Conservation (phyloP, 2,329 filamentous ascomycete species). For the Tolypocladium ophioglossoides region DNA sequence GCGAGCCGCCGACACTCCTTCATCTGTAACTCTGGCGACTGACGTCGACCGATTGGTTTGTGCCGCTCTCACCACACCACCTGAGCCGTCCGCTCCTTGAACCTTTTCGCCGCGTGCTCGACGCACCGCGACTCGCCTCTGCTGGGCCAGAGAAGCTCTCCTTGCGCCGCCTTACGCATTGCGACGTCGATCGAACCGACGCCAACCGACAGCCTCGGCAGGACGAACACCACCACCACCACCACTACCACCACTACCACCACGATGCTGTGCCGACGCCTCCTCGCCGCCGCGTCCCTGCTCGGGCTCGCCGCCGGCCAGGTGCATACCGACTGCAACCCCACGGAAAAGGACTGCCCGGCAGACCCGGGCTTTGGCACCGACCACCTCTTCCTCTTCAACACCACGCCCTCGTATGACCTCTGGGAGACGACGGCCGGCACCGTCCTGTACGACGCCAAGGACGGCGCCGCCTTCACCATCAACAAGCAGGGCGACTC, state of each 20-base stretch:
- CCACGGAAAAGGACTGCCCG: constrained; percentile 58
- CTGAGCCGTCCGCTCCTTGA: not conserved
- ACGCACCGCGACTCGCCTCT: not conserved
- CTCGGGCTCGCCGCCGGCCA: constrained; percentile 51
- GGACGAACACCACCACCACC: no score
- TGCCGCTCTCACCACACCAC: not conserved
- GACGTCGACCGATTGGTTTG: not conserved
- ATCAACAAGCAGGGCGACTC: constrained; percentile 62
- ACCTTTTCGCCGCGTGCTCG: not conserved
- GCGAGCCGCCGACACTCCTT: not conserved
- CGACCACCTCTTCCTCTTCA: constrained; percentile 53
- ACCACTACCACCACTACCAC: no score
- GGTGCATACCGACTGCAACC: constrained; percentile 69
- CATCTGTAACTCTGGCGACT: no score
- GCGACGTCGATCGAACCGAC: not conserved
- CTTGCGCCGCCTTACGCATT: not conserved
- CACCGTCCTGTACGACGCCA: constrained; percentile 46
- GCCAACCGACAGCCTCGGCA: no score
- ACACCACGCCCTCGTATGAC: constrained; percentile 43
- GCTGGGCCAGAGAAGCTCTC: not conserved
- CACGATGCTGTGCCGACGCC: constrained; percentile 8
- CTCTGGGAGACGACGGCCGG: constrained; percentile 64
- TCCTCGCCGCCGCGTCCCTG: constrained; percentile 25
- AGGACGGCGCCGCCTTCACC: constrained; percentile 60
- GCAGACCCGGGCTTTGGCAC: constrained; percentile 61